Evolutionary conservation across 495 filamentous ascomycete species (phyloP), one percentile per base, ranked within the genome.

Genomic region (Mycothermus thermophilus): DNA sequence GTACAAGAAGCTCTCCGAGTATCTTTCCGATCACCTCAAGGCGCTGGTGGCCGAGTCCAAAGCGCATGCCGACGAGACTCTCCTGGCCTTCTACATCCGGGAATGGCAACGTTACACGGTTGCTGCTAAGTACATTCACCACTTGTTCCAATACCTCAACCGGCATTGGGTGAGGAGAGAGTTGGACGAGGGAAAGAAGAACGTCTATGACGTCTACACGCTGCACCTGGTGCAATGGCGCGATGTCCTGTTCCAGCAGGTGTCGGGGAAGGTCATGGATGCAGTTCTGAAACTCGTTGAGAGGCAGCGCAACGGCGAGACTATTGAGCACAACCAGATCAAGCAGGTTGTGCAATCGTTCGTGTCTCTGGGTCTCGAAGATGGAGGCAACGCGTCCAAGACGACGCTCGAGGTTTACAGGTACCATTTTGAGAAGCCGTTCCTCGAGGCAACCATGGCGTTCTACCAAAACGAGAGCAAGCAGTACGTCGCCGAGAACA

Each of bases 131-230:
- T 96, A 90, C 64, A 83, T 92, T 55, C 92, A 96, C 60, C 90
- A 99, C 56, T 61, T 96, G 3, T 99, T 99, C 69, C 69, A 78
- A 26, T 99, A 99, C 54, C 80, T 99, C 13, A 99, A 96, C 51
- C 74, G 90, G 27, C 90, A 99, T 59, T 99, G 90, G 90, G 92
- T 99, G 12, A 96, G 93, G 67, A 73, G 90, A 15, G 90, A 99
- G 62, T 93, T 99, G 58, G 90, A 99, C 44, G 90, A 99, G 55
- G 92, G 92, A 16, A 99, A 99, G 58, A 99, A 99, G 66, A 80
- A 87, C 47, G 79, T 95, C 5, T 95, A 88, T 59, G 90, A 99
- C 57, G 86, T 99, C 30, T 96, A 99, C 56, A 99, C 88, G 1
- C 60, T 96, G 14, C 90, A 96, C 51, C 66, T 99, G 22, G 93